Conservation (phyloP, 225 moss, liverwort and hornwort genomes). For the Pseudoscleropodium purum region DNA sequence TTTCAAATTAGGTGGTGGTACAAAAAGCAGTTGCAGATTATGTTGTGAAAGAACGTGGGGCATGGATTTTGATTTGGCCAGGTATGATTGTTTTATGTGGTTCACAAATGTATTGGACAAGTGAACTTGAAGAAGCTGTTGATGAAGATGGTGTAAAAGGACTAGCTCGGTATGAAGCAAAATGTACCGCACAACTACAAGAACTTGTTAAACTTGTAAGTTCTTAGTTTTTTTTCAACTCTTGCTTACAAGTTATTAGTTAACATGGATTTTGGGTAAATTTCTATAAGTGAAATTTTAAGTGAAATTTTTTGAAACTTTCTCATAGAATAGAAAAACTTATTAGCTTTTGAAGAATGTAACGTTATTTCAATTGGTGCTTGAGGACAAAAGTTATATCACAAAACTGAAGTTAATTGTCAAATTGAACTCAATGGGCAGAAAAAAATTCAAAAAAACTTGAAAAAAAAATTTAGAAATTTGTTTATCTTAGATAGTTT, state of each 20-base stretch:
- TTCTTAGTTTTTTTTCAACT: neutral
- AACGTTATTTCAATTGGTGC: no score
- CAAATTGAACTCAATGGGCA: rapidly evolving
- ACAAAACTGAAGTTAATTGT: no score
- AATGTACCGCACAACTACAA: constrained; percentile 55
- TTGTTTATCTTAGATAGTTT: neutral
- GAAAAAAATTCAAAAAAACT: no score
- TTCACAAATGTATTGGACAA: constrained; percentile 92
- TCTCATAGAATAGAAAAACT: no score
- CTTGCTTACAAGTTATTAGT: neutral
- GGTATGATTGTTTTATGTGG: constrained; percentile 80
- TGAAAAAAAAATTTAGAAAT: no score
- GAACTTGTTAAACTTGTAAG: constrained; percentile 71
- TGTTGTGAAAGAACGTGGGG: constrained; percentile 38
- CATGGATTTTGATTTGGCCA: constrained; percentile 75
- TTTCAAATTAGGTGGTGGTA: constrained; percentile 36
- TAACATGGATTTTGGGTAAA: neutral
- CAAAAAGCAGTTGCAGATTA: constrained; percentile 57
- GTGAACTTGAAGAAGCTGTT: constrained; percentile 54
- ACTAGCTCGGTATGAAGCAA: constrained; percentile 44
- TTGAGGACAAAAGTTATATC: neutral
- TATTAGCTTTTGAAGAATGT: no score
- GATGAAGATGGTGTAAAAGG: constrained; percentile 33
- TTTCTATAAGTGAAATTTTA: no score
- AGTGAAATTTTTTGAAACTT: no score